Evolutionary conservation across 2,329 filamentous ascomycete genomes (phyloP).

Genomic region (Cladosporium oxysporum): DNA sequence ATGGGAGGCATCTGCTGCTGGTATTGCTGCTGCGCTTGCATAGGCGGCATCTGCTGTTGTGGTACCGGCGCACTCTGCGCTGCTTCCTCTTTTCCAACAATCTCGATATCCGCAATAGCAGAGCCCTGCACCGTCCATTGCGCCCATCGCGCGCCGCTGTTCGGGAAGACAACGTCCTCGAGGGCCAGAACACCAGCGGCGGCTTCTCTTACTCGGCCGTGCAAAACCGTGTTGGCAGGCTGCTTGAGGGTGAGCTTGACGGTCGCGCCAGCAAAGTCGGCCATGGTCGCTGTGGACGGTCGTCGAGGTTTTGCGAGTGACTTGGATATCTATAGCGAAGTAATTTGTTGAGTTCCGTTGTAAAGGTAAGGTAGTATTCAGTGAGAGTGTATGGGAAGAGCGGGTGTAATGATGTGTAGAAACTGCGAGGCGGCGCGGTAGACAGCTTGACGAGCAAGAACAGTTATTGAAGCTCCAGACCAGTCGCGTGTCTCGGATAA

Average conservation of each 20-base stretch:
- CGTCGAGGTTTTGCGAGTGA: neutral
- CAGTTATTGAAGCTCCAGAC: neutral
- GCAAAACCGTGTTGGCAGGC: slow-evolving; percentile 64
- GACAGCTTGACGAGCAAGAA: neutral
- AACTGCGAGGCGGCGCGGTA: neutral
- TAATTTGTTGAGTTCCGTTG: neutral
- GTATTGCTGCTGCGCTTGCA: neutral
- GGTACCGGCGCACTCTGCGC: neutral
- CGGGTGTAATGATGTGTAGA: neutral
- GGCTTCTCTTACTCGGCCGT: slow-evolving; percentile 71
- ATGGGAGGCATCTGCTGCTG: slow-evolving; percentile 22
- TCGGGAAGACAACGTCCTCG: slow-evolving; percentile 62
- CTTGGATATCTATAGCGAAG: neutral
- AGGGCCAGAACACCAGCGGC: slow-evolving; percentile 67
- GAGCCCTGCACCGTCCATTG: slow-evolving; percentile 59
- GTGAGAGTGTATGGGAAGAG: neutral
- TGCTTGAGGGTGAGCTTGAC: slow-evolving; percentile 72
- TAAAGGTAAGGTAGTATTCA: neutral
- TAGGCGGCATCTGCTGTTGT: neutral
- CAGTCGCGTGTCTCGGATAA: neutral
- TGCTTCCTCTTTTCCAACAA: slow-evolving; percentile 35
- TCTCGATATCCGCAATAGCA: slow-evolving; percentile 61
- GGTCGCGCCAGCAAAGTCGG: slow-evolving; percentile 73
- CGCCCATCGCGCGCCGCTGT: slow-evolving; percentile 54
- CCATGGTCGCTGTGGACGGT: slow-evolving; percentile 52